Evolutionary conservation across 164 flowering plant genomes (phyloP).

Genomic region (Akebia trifoliata): DNA sequence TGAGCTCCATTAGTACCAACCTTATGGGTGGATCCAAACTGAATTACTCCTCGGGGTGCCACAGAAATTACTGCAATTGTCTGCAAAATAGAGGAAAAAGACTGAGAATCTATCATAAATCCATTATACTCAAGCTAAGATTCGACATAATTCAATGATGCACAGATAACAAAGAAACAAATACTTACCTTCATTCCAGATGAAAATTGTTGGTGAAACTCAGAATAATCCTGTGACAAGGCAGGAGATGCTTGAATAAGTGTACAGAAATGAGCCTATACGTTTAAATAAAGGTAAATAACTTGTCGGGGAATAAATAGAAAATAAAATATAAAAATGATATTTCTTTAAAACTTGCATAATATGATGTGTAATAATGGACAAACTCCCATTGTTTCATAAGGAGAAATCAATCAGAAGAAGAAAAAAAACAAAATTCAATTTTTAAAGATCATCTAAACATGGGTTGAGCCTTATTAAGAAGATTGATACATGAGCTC

Average conservation of each 20-base stretch:
- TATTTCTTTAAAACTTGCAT: too few species aligned
- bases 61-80: constrained; percentile 66
- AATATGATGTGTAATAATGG: too few species aligned
- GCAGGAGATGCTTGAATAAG: constrained; percentile 5
- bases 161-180: neutral
- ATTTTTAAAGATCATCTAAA: neutral
- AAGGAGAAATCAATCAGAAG: neutral
- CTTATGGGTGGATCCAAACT: constrained; percentile 79
- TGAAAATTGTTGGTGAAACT: constrained; percentile 43
- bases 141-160: too few species aligned
- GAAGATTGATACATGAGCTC: neutral
- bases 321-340: too few species aligned
- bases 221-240: constrained; percentile 42
- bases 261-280: too few species aligned
- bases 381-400: too few species aligned
- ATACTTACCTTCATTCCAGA: constrained; percentile 63
- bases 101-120: neutral
- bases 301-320: too few species aligned
- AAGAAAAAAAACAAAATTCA: neutral
- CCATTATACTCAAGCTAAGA: neutral
- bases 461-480: neutral
- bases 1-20: constrained; percentile 28
- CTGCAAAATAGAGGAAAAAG: constrained; percentile 58
- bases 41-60: constrained; percentile 57
- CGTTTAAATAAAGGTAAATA: too few species aligned